Percentiles rank a stretch among this genome's conserved stretches.
These are phyloP conservation scores for Chlorella sorokiniana DNA, from an alignment of 139 green algal genomes.

Conservation along the genomic window DNA sequence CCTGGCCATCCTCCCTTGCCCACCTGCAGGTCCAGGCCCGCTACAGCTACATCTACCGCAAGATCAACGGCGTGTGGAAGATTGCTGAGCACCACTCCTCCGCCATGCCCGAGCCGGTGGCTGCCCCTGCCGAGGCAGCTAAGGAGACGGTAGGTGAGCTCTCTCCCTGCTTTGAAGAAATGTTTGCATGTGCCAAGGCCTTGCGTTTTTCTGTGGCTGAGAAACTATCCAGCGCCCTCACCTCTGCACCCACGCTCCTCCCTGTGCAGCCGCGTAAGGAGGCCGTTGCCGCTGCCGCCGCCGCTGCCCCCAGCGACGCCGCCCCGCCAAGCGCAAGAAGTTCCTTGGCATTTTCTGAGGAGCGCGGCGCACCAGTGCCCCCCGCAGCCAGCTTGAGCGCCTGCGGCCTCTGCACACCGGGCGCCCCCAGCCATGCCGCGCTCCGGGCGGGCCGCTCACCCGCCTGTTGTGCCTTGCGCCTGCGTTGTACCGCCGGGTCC, in stretches of 20 bases:
- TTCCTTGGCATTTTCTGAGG: not conserved
- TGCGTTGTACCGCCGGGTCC: too few species aligned
- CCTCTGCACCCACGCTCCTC: not conserved
- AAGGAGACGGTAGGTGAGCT: slow-evolving; percentile 2
- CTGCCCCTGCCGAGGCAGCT: not conserved
- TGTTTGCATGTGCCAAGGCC: not conserved
- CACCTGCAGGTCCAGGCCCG: not conserved
- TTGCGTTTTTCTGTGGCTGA: not conserved
- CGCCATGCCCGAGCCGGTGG: not conserved
- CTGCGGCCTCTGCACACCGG: not conserved
- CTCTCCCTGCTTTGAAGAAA: not conserved
- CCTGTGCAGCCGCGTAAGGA: not conserved
- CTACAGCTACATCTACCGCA: slow-evolving; percentile 3
- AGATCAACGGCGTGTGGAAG: not conserved
- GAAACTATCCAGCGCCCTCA: not conserved
- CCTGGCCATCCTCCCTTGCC: not conserved
- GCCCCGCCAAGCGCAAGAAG: not conserved
- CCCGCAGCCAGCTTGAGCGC: not conserved
- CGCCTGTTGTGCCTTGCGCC: too few species aligned
- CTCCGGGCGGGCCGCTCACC: too few species aligned
- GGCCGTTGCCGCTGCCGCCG: too few species aligned
- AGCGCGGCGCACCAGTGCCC: not conserved
- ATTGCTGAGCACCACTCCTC: slow-evolving; percentile 5
- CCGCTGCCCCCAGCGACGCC: not conserved
- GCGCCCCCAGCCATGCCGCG: too few species aligned